Conservation (phyloP, 1,139 yeast species). For the Lodderomyces oxycetoniae region DNA sequence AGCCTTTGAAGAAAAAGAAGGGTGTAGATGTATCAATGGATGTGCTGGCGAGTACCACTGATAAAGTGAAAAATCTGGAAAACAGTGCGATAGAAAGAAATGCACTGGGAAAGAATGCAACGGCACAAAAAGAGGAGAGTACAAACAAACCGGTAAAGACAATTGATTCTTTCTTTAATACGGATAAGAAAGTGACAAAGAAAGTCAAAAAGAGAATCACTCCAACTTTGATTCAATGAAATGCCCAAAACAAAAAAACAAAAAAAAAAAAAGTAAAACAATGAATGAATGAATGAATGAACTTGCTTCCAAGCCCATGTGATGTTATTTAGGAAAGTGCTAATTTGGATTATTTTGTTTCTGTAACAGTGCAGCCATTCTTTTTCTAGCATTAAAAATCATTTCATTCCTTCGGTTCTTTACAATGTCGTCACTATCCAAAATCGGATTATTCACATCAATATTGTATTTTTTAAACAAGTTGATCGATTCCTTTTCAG, state of each 20-base stretch:
- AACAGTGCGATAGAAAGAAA: background rate
- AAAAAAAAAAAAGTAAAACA: constrained; percentile 2
- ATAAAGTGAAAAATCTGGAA: background rate
- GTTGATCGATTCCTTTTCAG: constrained; percentile 17
- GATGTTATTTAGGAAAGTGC: no score
- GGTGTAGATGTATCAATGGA: background rate
- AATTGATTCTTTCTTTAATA: constrained; percentile 14
- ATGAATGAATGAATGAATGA: no score
- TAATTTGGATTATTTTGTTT: constrained; percentile 21
- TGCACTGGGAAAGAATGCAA: background rate
- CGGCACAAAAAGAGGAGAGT: background rate
- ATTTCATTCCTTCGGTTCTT: constrained; percentile 36
- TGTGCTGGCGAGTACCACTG: background rate
- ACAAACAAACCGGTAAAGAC: constrained; percentile 4
- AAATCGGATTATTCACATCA: constrained; percentile 16
- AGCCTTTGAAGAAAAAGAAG: background rate
- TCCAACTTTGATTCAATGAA: constrained; percentile 35
- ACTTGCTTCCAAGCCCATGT: no score
- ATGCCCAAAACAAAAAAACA: background rate
- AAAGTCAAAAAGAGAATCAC: constrained; percentile 42
- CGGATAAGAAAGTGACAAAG: constrained; percentile 6
- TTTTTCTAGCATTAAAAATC: constrained; percentile 41
- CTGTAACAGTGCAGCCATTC: constrained; percentile 35
- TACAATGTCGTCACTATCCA: constrained; percentile 12
- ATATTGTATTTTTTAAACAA: constrained; percentile 38